Base-by-base conservation (phyloP, 495 filamentous ascomycete species). In the Penicillium robsamsonii region DNA sequence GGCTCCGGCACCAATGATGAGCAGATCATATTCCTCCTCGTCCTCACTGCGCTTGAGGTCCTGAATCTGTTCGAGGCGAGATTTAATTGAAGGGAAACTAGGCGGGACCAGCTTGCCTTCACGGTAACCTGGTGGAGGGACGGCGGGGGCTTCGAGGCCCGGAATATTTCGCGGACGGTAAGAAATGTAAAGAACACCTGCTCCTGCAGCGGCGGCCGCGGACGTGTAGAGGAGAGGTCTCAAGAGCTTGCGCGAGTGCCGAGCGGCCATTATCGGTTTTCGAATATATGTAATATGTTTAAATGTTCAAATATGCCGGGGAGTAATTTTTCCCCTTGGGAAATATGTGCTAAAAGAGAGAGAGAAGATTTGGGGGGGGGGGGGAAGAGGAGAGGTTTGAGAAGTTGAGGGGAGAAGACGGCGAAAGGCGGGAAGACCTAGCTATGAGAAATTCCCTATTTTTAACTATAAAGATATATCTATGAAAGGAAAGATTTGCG, bases 1-100 rank as follows among this genome's bases (percentile, higher is more conserved):
- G 29, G 94, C 94, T 53, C 94, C 94, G 53, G 84, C 92, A 47
- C 94, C 94, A 68, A 97, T 95, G 33, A 98, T 79, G 45, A 97
- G 71, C 51, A 98, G 75, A 70, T 97, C 94, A 71, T 98, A 97
- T 33, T 75, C 76, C 18, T 74, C 68, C 3, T 67, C 58, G 12
- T 59, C 59, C 35, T 68, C 51, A 47, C 70, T 73, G 56, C 73
- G 72, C 58, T 74, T 78, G 30, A 83, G 61, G 38, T 81, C 79
- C 53, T 73, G 61, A 29, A 85, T 81, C 55, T 85, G 83, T 53
- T 84, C 76, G 25, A 73, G 61, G 40, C 92, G 81, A 22, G 79
- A 80, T 70, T 92, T 94, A 54, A 92, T 81, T 17, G 73, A 71
- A 8, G 92, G 92, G 67, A 96, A 96, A 38, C 85, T 84, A 1